Evolutionary conservation across 345 rosid species (phyloP).

Genomic region (Abelmoschus esculentus): DNA sequence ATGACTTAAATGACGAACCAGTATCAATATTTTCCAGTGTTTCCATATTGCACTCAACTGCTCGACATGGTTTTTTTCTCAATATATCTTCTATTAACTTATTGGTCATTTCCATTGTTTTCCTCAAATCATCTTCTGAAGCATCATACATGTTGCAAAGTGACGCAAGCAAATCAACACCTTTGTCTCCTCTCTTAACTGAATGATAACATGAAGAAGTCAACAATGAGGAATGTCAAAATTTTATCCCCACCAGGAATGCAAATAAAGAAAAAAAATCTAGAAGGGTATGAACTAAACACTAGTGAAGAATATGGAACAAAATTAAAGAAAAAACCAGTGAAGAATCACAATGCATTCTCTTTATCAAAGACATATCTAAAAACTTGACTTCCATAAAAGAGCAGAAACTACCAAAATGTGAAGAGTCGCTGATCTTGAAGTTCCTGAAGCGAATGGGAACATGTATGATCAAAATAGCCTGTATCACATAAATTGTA

Average conservation of each 20-base stretch:
- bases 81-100: conserved; percentile 51
- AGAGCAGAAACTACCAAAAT: conserved; percentile 50
- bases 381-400: neutral
- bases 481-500: conserved; percentile 41
- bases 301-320: neutral
- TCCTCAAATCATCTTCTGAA: conserved; percentile 76
- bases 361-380: neutral
- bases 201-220: conserved; percentile 22
- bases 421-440: conserved; percentile 44
- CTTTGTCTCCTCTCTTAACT: conserved; percentile 72
- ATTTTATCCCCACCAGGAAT: neutral
- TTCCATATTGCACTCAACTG: conserved; percentile 54
- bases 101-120: conserved; percentile 59
- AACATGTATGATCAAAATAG: conserved; percentile 72
- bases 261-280: neutral
- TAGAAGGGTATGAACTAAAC: conserved; percentile 1
- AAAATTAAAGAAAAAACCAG: neutral
- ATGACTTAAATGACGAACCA: conserved; percentile 32
- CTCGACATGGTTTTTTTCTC: conserved; percentile 52
- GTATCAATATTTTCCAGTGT: conserved; percentile 53
- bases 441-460: conserved; percentile 73
- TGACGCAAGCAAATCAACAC: conserved; percentile 74
- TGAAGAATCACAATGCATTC: neutral
- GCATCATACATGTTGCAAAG: conserved; percentile 73
- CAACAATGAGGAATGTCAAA: conserved; percentile 3